Percentiles rank a stretch among this genome's conserved stretches.
Conservation (phyloP, 2,329 filamentous ascomycete species). For the Neonectria neomacrospora region DNA sequence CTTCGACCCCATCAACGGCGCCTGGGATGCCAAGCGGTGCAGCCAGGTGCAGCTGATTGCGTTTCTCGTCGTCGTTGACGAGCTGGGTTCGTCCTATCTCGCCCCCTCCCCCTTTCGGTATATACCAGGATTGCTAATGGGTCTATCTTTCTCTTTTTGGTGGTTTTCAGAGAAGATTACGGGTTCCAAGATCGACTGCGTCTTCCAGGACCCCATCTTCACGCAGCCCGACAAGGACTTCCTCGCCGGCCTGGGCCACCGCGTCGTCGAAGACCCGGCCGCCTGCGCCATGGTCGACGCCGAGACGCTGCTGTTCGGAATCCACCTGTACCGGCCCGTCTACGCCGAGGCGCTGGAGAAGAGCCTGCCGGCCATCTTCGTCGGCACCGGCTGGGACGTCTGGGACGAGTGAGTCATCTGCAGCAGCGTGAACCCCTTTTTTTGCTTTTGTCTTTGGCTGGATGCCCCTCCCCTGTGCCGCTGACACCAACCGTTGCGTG, state of each 20-base stretch:
- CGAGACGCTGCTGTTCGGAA: constrained; percentile 67
- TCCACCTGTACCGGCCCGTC: constrained; percentile 67
- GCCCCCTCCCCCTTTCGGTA: neutral
- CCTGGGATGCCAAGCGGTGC: constrained; percentile 57
- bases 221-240: constrained; percentile 61
- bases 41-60: constrained; percentile 65
- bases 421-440: no score
- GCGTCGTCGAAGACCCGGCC: constrained; percentile 61
- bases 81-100: constrained; percentile 53
- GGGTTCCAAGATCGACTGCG: constrained; percentile 52
- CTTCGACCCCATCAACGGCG: constrained; percentile 62
- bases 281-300: constrained; percentile 63
- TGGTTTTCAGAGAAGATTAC: constrained; percentile 37
- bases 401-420: constrained; percentile 63
- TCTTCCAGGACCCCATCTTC: constrained; percentile 67
- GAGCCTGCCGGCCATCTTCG: constrained; percentile 62
- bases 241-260: constrained; percentile 65
- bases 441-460: no score
- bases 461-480: constrained; percentile 5
- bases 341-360: constrained; percentile 63
- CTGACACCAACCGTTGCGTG: neutral
- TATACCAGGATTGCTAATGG: neutral
- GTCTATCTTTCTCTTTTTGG: neutral
- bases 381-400: constrained; percentile 65
- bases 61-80: constrained; percentile 60